Conservation (phyloP, 1,284 basidiomycete species). For the Cyathus olla region DNA sequence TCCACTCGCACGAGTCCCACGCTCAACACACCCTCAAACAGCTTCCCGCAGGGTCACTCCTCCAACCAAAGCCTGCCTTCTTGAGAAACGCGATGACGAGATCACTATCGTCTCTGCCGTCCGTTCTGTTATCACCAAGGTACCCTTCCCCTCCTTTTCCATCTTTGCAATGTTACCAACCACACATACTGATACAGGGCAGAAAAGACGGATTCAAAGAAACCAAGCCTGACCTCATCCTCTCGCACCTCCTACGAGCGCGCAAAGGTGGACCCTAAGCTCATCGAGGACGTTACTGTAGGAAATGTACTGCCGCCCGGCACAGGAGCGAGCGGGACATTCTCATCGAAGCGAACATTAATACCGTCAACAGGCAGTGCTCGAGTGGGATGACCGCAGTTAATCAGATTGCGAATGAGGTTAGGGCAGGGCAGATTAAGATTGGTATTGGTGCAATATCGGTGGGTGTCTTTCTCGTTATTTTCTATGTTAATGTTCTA, state of each 20-base stretch:
- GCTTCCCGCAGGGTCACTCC: too few species aligned
- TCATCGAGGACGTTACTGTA: conserved; percentile 92
- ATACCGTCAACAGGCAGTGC: conserved; percentile 96
- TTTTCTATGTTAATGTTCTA: too few species aligned
- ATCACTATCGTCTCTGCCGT: conserved; percentile 93
- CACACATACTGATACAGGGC: conserved; percentile 55
- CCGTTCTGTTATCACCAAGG: conserved; percentile 93
- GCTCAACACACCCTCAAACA: too few species aligned
- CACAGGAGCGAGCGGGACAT: conserved; percentile 74
- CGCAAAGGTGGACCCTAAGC: conserved; percentile 78
- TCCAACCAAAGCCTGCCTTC: conserved; percentile 48
- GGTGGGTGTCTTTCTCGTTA: too few species aligned
- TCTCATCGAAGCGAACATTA: conserved; percentile 83
- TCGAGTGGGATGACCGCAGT: conserved; percentile 93
- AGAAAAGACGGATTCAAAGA: conserved; percentile 97
- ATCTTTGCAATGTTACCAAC: conserved; percentile 2
- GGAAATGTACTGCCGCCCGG: conserved; percentile 88
- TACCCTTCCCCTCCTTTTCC: conserved; percentile 35
- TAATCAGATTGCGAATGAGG: conserved; percentile 93
- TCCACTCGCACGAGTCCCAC: too few species aligned
- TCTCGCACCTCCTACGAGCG: conserved; percentile 83
- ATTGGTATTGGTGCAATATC: conserved; percentile 95
- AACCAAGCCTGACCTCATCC: conserved; percentile 90
- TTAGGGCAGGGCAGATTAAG: conserved; percentile 87
- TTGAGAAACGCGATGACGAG: conserved; percentile 72